A percentile compares a stretch with the other conserved stretches of the same genome.
phyloP scores from a whole-genome alignment of 208 protist species.

The Leptomonas seymouri region DNA sequence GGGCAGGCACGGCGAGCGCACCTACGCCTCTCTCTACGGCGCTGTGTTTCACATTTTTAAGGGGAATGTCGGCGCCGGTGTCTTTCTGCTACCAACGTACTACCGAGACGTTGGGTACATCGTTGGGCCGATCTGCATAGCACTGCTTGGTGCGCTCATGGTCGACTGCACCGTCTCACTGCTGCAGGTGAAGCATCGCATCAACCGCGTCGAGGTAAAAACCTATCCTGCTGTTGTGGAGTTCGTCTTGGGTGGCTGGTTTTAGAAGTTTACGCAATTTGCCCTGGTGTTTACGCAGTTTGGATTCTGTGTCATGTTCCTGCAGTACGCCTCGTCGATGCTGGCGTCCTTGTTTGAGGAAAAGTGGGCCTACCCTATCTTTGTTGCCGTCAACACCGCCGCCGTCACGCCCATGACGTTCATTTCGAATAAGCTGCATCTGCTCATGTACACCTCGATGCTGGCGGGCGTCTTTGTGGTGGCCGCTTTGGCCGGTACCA shows the following conservation, averaged over 20 bases:
- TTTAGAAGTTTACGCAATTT: constrained; percentile 65
- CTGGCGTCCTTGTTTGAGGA: constrained; percentile 51
- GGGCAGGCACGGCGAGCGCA: constrained; percentile 1
- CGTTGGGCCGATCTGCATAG: constrained; percentile 42
- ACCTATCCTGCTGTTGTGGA: constrained; percentile 82
- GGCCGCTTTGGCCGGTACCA: constrained; percentile 57
- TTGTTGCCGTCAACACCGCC: constrained; percentile 51
- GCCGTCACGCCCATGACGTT: constrained; percentile 78
- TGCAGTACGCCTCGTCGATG: constrained; percentile 80
- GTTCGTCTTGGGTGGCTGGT: constrained; percentile 59
- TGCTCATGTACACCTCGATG: constrained; percentile 68
- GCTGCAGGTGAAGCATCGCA: constrained; percentile 56
- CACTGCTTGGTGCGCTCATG: constrained; percentile 65
- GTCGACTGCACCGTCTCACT: constrained; percentile 77
- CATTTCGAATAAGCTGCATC: constrained; percentile 58
- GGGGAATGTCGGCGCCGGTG: constrained; percentile 82
- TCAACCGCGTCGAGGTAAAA: constrained; percentile 54
- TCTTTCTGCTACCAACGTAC: constrained; percentile 80
- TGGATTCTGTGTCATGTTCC: constrained; percentile 84
- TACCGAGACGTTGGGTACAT: constrained; percentile 80
- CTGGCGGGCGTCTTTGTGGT: constrained; percentile 63
- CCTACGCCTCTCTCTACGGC: constrained; percentile 50
- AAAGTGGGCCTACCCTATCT: constrained; percentile 42
- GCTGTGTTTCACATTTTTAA: constrained; percentile 90
- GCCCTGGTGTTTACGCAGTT: constrained; percentile 88